Conservation (phyloP, 768 basidiomycete genomes). For the Mycena galericulata region DNA sequence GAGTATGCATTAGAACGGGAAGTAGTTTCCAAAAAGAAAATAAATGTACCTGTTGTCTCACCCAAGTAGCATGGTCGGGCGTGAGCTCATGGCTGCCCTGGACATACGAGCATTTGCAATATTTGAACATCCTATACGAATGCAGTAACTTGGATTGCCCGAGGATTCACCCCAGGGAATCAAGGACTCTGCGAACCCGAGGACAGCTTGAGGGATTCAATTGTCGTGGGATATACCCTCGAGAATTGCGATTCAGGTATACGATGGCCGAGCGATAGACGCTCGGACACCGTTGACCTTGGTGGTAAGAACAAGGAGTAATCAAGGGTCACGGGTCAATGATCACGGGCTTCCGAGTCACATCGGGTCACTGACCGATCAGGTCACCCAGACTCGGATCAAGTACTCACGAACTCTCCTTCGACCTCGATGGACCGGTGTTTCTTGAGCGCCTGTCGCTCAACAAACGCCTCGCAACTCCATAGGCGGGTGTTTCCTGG, state of each 20-base stretch:
- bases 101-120: background rate
- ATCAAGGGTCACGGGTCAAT: background rate
- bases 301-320: background rate
- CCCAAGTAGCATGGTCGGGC: background rate
- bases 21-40: background rate
- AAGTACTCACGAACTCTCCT: too few species aligned
- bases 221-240: background rate
- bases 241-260: background rate
- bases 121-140: background rate
- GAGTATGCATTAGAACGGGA: background rate
- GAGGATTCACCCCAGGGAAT: too few species aligned
- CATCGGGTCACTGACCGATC: background rate
- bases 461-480: background rate
- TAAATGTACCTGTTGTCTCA: background rate
- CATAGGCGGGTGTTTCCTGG: background rate
- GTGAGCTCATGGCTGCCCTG: background rate
- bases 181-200: background rate
- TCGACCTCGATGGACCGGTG: background rate
- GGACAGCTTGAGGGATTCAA: background rate
- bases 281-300: background rate
- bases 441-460: background rate
- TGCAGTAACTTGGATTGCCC: too few species aligned
- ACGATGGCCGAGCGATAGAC: constrained; percentile 1
- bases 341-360: background rate
- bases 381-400: too few species aligned